Conservation (phyloP, 306 rosid species). For the Quercus variabilis region DNA sequence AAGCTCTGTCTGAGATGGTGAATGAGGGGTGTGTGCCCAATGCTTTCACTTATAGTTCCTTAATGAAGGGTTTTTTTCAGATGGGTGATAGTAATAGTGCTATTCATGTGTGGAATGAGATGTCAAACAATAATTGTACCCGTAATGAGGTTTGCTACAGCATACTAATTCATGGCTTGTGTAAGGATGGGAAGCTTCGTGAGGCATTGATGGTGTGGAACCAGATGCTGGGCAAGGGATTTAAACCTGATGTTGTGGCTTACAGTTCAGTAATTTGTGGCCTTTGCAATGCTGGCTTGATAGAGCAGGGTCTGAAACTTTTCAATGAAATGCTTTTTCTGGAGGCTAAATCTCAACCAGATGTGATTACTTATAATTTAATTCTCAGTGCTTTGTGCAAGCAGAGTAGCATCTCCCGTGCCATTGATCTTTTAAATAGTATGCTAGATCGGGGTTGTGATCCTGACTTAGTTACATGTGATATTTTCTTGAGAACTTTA, state of each 20-base stretch:
- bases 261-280: constrained; percentile 94
- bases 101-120: constrained; percentile 77
- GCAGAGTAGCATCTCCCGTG: constrained; percentile 55
- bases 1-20: constrained; percentile 59
- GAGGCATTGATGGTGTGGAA: constrained; percentile 89
- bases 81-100: constrained; percentile 61
- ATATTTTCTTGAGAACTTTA: constrained; percentile 68
- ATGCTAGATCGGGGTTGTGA: constrained; percentile 82
- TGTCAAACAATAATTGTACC: constrained; percentile 33
- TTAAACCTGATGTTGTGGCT: constrained; percentile 82
- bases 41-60: constrained; percentile 69
- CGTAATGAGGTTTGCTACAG: constrained; percentile 66
- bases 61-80: constrained; percentile 75
- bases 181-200: constrained; percentile 63
- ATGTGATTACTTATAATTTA: constrained; percentile 77
- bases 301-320: constrained; percentile 79
- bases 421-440: constrained; percentile 61
- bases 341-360: constrained; percentile 61
- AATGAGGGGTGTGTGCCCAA: constrained; percentile 60
- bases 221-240: constrained; percentile 73
- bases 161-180: constrained; percentile 72
- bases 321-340: constrained; percentile 81
- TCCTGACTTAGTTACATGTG: constrained; percentile 72
- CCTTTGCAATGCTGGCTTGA: constrained; percentile 62
- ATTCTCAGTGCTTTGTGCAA: constrained; percentile 66